Evolutionary conservation across 495 filamentous ascomycete species (phyloP).

Genomic region (Tuber aestivum): DNA sequence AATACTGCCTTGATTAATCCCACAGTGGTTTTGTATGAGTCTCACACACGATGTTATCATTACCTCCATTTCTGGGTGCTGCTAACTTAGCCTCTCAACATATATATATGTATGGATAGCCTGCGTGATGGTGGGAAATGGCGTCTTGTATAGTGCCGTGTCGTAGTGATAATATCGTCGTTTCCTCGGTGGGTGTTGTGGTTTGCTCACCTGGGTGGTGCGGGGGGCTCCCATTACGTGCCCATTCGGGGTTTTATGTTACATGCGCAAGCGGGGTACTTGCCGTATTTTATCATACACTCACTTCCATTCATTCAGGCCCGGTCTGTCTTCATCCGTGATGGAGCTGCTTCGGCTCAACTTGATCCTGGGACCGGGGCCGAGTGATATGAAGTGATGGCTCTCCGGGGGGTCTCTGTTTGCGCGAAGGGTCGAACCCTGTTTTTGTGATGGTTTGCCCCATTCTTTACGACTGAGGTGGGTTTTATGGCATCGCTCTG

Average conservation of each 20-base stretch:
- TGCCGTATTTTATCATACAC: not conserved
- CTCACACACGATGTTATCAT: too few species aligned
- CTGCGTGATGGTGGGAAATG: not conserved
- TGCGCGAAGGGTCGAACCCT: not conserved
- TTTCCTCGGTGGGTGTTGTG: too few species aligned
- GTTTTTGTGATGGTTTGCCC: not conserved
- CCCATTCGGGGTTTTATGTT: too few species aligned
- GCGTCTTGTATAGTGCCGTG: too few species aligned
- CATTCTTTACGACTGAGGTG: not conserved
- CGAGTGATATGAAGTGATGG: not conserved
- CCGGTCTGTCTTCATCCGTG: not conserved
- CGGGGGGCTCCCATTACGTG: too few species aligned
- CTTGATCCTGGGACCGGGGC: not conserved
- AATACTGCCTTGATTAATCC: too few species aligned
- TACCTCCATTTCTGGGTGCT: not conserved
- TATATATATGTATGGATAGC: not conserved
- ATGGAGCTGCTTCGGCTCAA: not conserved
- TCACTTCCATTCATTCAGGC: not conserved
- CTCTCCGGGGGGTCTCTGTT: not conserved
- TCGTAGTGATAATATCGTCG: too few species aligned
- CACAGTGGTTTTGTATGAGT: too few species aligned
- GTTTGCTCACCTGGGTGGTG: too few species aligned
- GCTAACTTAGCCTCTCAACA: not conserved
- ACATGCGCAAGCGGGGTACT: too few species aligned
- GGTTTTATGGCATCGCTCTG: not conserved